Base-by-base conservation (phyloP, 2,329 filamentous ascomycete species). In the Trichoderma atroviride region DNA sequence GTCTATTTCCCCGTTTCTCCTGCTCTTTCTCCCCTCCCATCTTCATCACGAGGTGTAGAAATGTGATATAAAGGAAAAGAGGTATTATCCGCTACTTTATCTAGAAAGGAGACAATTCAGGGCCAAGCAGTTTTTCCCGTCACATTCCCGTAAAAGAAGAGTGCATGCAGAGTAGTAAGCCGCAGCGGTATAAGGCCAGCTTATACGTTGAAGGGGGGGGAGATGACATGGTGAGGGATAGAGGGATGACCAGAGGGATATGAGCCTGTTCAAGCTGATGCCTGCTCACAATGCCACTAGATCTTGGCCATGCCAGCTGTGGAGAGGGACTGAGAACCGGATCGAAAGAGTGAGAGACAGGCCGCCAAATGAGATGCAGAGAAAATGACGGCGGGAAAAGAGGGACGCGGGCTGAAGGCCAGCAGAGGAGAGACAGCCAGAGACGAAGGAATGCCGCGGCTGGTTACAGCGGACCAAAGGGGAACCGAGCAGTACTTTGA, bases 401-500 rank as follows among this genome's bases (percentile, higher is more conserved):
- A 61, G 66, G 61, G 62, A 61, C 63, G 47, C 40, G 55, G 52
- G 59, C 55, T 43, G 58, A 47, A 31, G 55, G 33, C 60, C 50
- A 37, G 55, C 40, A 33, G 40, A 29, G 60, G 63, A 53, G 56
- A 40, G 31, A 56, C 59, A 60, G 29, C 4, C 22, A 35, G 31
- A 43, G n/a, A 35, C 31, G 53, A 60, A 71, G 70, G 70, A 72
- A 72, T 71, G 67, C 59, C 59, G 40, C 24, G 40, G 29, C 37
- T 62, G 53, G 71, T 57, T 35, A 58, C 67, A 37, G 58, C 61
- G 37, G 53, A 59, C 67, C 50, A 56, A 69, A 69, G 64, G 70
- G 70, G 57, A 71, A 70, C 37, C 55, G 50, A 43, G 55, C 69
- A 69, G 69, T 67, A 69, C 70, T 69, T 56, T 56, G 57, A 59